Evolutionary conservation across 2,329 filamentous ascomycete genomes (phyloP).

Genomic region (Basipetospora chlamydospora): DNA sequence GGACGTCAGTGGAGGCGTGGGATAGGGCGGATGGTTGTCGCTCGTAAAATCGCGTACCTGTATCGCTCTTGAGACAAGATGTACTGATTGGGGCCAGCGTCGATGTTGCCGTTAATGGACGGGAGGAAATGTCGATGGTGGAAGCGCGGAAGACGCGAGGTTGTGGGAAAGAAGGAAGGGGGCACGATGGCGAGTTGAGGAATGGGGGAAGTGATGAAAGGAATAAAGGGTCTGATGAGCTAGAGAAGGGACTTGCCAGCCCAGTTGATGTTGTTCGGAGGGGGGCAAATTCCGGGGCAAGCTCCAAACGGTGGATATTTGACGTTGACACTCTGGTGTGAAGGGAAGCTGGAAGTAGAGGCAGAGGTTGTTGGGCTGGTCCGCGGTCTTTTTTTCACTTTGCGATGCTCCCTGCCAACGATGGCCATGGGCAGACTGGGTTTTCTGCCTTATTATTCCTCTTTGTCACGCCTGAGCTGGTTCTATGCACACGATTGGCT

Average conservation of each 20-base stretch:
- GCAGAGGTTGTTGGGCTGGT: constrained; percentile 3
- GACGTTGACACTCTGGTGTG: too few relatives aligned
- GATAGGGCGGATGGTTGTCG: too few relatives aligned
- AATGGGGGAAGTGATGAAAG: neutral
- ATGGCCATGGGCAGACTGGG: constrained; percentile 1
- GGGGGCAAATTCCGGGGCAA: neutral
- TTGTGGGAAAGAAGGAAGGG: too few relatives aligned
- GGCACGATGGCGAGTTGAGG: too few relatives aligned
- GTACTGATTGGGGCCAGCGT: too few relatives aligned
- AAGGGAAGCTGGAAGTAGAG: neutral
- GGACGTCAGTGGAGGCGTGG: too few relatives aligned
- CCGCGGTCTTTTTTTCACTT: constrained; percentile 2
- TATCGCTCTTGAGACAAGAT: too few relatives aligned
- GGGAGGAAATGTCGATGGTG: too few relatives aligned
- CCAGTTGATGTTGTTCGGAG: constrained; percentile 1
- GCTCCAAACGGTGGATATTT: neutral
- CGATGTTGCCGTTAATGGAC: too few relatives aligned
- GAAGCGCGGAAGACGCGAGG: too few relatives aligned
- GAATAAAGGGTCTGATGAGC: neutral
- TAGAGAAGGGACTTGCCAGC: neutral
- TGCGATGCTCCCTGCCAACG: neutral
- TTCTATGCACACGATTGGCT: constrained; percentile 1
- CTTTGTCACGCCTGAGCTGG: neutral
- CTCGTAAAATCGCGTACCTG: too few relatives aligned
- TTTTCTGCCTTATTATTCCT: constrained; percentile 6